phyloP scores from a whole-genome alignment of 441 rosid genomes.

The Arabidopsis lyrata region DNA sequence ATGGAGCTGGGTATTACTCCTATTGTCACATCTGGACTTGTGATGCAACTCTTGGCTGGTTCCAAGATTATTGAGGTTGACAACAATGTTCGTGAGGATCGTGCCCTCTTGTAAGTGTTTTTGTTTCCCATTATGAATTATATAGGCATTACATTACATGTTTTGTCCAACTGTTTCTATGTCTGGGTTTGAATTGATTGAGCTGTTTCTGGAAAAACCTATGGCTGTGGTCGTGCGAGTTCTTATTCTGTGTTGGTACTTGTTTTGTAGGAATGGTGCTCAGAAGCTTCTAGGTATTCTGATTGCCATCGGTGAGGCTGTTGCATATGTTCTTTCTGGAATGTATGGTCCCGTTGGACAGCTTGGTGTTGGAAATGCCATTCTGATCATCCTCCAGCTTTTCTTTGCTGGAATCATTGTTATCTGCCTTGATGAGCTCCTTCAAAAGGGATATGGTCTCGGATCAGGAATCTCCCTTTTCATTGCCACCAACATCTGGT shows the following conservation, averaged over 20 bases:
- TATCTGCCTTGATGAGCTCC: conserved; percentile 79
- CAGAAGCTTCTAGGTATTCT: conserved; percentile 76
- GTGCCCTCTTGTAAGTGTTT: conserved; percentile 64
- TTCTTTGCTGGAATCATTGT: conserved; percentile 84
- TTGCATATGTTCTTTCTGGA: conserved; percentile 76
- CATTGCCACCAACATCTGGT: conserved; percentile 82
- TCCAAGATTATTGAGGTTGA: conserved; percentile 77
- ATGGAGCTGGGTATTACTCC: conserved; percentile 90
- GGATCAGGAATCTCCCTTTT: conserved; percentile 82
- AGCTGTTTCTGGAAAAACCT: background rate
- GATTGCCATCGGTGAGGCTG: conserved; percentile 76
- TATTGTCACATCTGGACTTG: conserved; percentile 76
- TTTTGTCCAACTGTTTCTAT: background rate
- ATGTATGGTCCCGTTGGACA: conserved; percentile 78
- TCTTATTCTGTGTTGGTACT: conserved; percentile 13
- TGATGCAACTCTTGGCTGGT: conserved; percentile 79
- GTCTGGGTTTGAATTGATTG: background rate
- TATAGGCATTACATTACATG: background rate
- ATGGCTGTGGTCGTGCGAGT: background rate
- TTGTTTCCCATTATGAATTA: background rate
- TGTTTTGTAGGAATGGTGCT: conserved; percentile 59
- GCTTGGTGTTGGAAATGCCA: conserved; percentile 90
- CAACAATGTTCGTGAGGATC: conserved; percentile 81
- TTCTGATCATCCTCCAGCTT: conserved; percentile 86
- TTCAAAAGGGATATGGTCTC: conserved; percentile 77